Evolutionary conservation across 2,329 filamentous ascomycete species (phyloP).

Genomic region (Cladophialophora immunda): DNA sequence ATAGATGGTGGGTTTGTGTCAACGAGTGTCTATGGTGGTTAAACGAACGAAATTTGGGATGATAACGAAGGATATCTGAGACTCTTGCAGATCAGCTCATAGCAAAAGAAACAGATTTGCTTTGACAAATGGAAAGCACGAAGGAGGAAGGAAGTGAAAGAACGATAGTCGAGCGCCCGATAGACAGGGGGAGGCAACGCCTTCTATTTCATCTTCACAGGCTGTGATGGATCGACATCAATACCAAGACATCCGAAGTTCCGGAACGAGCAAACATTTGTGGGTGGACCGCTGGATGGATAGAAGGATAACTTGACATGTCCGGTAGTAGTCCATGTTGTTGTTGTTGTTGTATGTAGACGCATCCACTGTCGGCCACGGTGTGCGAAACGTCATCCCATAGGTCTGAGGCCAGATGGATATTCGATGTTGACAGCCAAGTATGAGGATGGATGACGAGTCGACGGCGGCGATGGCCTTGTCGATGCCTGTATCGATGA

Average conservation of each 20-base stretch:
- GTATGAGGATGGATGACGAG: background rate
- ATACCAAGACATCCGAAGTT: background rate
- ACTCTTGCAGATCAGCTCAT: background rate
- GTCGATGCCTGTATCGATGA: background rate
- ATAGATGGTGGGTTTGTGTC: slow-evolving; percentile 10
- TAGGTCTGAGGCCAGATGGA: background rate
- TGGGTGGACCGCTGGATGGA: background rate
- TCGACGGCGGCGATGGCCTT: background rate
- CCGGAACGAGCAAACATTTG: background rate
- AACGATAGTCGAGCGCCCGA: background rate
- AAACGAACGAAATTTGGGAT: background rate
- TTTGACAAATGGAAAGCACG: background rate
- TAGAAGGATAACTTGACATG: slow-evolving; percentile 6
- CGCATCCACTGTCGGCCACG: no score
- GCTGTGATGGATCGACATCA: slow-evolving; percentile 1
- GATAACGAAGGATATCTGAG: background rate
- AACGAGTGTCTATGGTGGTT: slow-evolving; percentile 4
- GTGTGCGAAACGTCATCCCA: background rate
- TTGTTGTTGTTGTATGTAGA: background rate
- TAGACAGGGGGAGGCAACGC: background rate
- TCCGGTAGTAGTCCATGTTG: slow-evolving; percentile 16
- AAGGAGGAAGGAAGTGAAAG: background rate
- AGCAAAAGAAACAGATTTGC: background rate
- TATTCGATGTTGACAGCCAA: no score
- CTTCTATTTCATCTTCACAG: slow-evolving; percentile 5